phyloP scores from a whole-genome alignment of 345 rosid genomes.

The Brassica juncea region DNA sequence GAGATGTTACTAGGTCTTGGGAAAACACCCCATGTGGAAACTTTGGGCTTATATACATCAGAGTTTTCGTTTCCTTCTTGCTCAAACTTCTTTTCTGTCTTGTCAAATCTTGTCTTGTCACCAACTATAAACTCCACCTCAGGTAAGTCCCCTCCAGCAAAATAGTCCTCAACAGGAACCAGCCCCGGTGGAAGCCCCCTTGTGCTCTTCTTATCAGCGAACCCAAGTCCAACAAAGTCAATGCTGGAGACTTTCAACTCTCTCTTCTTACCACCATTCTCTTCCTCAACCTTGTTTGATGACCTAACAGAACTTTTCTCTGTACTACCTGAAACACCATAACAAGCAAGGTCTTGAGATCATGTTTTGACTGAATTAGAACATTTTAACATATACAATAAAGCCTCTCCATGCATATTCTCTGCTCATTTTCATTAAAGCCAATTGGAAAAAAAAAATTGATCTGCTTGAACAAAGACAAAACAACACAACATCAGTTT shows the following conservation, averaged over 20 bases:
- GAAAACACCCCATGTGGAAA: slow-evolving; percentile 92
- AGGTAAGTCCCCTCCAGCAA: slow-evolving; percentile 60
- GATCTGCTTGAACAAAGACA: neutral
- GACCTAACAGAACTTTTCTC: slow-evolving; percentile 36
- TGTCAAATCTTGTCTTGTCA: slow-evolving; percentile 57
- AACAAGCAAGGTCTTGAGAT: slow-evolving; percentile 25
- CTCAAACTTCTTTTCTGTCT: slow-evolving; percentile 42
- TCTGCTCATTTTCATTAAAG: neutral
- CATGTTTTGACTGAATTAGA: neutral
- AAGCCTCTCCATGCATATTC: neutral
- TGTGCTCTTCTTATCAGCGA: slow-evolving; percentile 72
- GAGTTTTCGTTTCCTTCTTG: slow-evolving; percentile 45
- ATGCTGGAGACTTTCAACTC: slow-evolving; percentile 61
- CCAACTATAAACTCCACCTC: slow-evolving; percentile 91
- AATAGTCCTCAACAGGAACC: slow-evolving; percentile 58
- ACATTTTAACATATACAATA: neutral
- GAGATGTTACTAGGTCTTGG: slow-evolving; percentile 91
- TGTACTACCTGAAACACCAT: slow-evolving; percentile 46
- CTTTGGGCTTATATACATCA: slow-evolving; percentile 78
- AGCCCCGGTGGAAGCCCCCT: slow-evolving; percentile 81
- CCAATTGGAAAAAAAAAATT: neutral
- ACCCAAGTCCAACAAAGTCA: slow-evolving; percentile 77
- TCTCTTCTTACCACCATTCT: slow-evolving; percentile 40
- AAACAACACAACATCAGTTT: neutral
- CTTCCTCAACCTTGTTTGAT: slow-evolving; percentile 35